phyloP scores from a whole-genome alignment of 75 land plant species.

The Adiantum capillusveneris region DNA sequence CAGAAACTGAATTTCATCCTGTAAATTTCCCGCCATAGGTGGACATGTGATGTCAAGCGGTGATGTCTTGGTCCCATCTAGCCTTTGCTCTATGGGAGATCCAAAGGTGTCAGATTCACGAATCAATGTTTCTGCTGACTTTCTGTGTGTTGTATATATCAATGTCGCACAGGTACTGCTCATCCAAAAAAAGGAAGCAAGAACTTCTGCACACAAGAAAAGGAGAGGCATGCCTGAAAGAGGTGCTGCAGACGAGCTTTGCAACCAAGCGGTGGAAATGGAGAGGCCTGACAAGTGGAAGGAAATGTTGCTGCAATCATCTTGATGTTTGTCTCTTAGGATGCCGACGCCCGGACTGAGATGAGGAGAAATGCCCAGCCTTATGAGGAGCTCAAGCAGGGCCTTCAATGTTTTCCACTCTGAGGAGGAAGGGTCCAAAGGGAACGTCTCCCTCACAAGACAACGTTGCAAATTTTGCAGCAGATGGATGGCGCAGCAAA shows the following conservation, averaged over 20 bases:
- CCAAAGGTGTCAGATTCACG: too few relatives aligned
- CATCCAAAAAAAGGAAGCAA: slow-evolving; percentile 5
- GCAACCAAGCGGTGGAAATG: neutral
- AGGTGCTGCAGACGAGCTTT: neutral
- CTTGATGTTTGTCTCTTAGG: slow-evolving; percentile 15
- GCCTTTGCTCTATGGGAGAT: too few relatives aligned
- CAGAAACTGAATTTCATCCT: too few relatives aligned
- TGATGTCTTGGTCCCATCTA: too few relatives aligned
- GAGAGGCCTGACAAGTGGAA: slow-evolving; percentile 7
- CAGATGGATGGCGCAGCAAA: neutral
- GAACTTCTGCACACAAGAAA: neutral
- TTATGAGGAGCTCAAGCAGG: slow-evolving; percentile 23
- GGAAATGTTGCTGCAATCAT: neutral
- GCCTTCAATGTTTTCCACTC: slow-evolving; percentile 34
- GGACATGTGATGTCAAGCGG: too few relatives aligned
- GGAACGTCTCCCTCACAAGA: neutral
- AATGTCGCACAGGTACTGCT: neutral
- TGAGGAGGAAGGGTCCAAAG: slow-evolving; percentile 1
- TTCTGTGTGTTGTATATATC: too few relatives aligned
- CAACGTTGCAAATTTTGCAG: neutral
- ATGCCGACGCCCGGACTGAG: slow-evolving; percentile 39
- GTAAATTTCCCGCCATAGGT: too few relatives aligned
- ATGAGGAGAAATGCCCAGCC: slow-evolving; percentile 26
- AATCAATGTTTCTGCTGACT: too few relatives aligned
- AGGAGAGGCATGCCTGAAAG: neutral